Evolutionary conservation across 257 asterid genomes (phyloP).

Genomic region (Solanum commersonii): DNA sequence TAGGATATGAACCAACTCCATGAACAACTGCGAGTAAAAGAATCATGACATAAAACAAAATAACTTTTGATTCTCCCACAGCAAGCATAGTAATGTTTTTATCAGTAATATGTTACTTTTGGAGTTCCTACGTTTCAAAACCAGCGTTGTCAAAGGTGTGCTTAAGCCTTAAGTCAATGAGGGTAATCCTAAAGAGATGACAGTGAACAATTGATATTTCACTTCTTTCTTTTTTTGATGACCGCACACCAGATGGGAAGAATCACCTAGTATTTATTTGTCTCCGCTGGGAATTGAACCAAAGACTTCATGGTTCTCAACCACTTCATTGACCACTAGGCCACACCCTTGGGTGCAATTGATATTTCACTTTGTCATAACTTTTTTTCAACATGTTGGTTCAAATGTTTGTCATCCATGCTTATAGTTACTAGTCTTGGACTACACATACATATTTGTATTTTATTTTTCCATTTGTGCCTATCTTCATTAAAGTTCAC

Average conservation of each 20-base stretch:
- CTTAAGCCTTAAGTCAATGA: neutral
- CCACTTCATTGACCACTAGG: too few species aligned
- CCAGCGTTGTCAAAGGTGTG: neutral
- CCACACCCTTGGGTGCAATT: neutral
- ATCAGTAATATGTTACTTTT: neutral
- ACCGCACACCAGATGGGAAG: too few species aligned
- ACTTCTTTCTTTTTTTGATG: too few species aligned
- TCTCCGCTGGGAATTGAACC: too few species aligned
- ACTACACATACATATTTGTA: neutral
- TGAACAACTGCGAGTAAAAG: constrained; percentile 3
- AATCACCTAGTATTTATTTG: too few species aligned
- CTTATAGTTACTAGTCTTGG: neutral
- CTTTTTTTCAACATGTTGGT: neutral
- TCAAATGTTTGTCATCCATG: neutral
- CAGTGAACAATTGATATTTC: neutral
- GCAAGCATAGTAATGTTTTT: neutral
- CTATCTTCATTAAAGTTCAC: neutral
- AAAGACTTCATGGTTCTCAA: too few species aligned
- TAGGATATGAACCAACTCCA: constrained; percentile 23
- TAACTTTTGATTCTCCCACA: neutral
- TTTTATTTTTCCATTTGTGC: neutral
- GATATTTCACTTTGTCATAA: neutral
- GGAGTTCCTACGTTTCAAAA: neutral
- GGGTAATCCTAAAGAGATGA: neutral
- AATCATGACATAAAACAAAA: neutral